These are phyloP conservation scores for Ascochyta rabiei DNA, from an alignment of 2,329 filamentous ascomycete species.

Conservation along the genomic window DNA sequence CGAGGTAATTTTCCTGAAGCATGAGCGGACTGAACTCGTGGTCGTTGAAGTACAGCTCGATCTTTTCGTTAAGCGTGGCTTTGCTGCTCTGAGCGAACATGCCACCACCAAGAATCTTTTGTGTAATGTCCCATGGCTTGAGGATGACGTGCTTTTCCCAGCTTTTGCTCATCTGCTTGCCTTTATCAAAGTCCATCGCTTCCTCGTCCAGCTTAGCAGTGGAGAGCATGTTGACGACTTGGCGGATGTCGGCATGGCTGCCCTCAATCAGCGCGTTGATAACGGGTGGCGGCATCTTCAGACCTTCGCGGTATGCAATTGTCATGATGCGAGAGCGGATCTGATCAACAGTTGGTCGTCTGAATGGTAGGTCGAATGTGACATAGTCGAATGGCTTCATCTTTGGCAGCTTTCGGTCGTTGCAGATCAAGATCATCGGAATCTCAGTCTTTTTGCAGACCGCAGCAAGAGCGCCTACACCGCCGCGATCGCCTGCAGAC, in stretches of 20 bases:
- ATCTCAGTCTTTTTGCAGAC: constrained; percentile 95
- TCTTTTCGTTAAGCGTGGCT: constrained; percentile 92
- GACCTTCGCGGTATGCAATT: constrained; percentile 87
- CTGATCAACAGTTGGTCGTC: constrained; percentile 86
- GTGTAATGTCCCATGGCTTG: constrained; percentile 97
- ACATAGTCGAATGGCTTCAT: constrained; percentile 97
- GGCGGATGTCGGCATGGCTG: constrained; percentile 92
- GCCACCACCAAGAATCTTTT: constrained; percentile 86
- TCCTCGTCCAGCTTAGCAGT: constrained; percentile 87
- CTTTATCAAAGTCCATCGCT: constrained; percentile 80
- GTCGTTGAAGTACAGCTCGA: constrained; percentile 98
- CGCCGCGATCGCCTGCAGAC: constrained; percentile 95
- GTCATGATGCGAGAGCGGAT: constrained; percentile 93
- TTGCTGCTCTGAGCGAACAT: constrained; percentile 86
- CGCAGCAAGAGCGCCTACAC: constrained; percentile 90
- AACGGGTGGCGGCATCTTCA: constrained; percentile 82
- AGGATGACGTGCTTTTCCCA: constrained; percentile 98
- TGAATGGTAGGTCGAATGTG: constrained; percentile 84
- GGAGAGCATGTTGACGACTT: constrained; percentile 98
- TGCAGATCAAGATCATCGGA: constrained; percentile 96
- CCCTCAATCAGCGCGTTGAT: constrained; percentile 95
- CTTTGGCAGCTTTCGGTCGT: constrained; percentile 89
- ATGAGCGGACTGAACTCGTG: constrained; percentile 97
- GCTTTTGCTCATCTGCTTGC: constrained; percentile 93
- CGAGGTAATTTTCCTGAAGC: constrained; percentile 97